Base-by-base conservation (phyloP, 164 flowering plant species). In the Stephania cephalantha region DNA sequence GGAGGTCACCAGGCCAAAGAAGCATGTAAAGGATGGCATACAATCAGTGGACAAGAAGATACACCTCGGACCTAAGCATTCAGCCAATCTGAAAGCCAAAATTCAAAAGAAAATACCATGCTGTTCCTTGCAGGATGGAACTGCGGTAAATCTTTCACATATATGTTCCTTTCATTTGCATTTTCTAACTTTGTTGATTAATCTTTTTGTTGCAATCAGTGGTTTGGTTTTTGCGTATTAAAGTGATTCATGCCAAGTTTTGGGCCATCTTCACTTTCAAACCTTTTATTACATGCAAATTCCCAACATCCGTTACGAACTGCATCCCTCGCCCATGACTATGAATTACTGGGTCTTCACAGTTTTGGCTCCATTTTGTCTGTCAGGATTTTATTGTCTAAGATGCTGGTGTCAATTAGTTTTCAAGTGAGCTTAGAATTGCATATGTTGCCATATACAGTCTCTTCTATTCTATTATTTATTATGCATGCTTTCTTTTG, bases 141-240 rank as follows among this genome's bases (percentile, higher is more conserved):
- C 75, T 50, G 75, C 88, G 90, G 95, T 92, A 86, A 35, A 11
- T 68, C 6, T 18, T n/a, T 73, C 66, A 55, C 72, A 20, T 68
- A 73, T 74, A 55, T 35, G 42, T 35, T 73, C 30, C 67, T 7
- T 42, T 29, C 44, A 8, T 71, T 22, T 61, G n/a, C 63, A 17
- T 7, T 46, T 31, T 46, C 55, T 25, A 25, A 25, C 25, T 7
- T 11, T 9, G 65, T 58, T 58, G n/a, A 13, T 17, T 9, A n/a
- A 46, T 46, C 15, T 29, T 25, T 25, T 50, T 35, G 42, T 15
- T 66, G 42, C 69, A 30, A 44, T 29, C 8, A 10, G 52, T 73
- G 42, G 42, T 35, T 35, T 35, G 4, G 42, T 35, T 9, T 12
- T 17, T 20, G 29, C 8, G 15, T 35, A 3, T 58, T 31, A 42